These are phyloP conservation scores for Tremellales sp. DNA, from an alignment of 1,284 basidiomycete genomes.

Conservation along the genomic window DNA sequence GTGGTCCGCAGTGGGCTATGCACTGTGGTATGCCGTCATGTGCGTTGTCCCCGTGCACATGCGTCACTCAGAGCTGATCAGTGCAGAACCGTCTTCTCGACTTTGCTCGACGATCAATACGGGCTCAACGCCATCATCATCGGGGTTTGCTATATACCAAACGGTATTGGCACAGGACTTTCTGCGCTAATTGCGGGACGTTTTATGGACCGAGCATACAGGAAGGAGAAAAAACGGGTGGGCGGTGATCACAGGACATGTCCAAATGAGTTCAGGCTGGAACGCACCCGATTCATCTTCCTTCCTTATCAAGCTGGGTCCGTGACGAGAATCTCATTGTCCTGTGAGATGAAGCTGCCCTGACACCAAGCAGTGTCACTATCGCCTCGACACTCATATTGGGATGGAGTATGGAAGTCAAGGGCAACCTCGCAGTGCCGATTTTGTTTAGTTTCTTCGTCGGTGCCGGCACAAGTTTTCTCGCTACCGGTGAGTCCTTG, in stretches of 20 bases:
- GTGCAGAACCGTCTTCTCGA: slow-evolving; percentile 32
- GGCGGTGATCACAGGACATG: slow-evolving; percentile 27
- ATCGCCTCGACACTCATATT: slow-evolving; percentile 24
- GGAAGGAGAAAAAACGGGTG: slow-evolving; percentile 24
- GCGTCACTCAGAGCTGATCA: background rate
- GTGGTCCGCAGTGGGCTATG: slow-evolving; percentile 34
- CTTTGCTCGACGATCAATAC: slow-evolving; percentile 30
- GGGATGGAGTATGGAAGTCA: slow-evolving; percentile 31
- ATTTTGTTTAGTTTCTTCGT: slow-evolving; percentile 35
- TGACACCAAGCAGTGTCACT: slow-evolving; percentile 13
- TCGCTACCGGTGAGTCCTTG: slow-evolving; percentile 19
- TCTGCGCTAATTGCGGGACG: slow-evolving; percentile 27
- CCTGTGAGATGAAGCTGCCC: background rate
- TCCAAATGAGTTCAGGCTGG: slow-evolving; percentile 29
- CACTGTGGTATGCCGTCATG: slow-evolving; percentile 34
- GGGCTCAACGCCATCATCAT: slow-evolving; percentile 30
- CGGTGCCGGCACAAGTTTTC: slow-evolving; percentile 23
- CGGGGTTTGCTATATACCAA: slow-evolving; percentile 38
- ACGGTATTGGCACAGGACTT: slow-evolving; percentile 32
- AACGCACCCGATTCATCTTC: slow-evolving; percentile 26
- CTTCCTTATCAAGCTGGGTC: slow-evolving; percentile 26
- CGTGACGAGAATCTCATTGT: slow-evolving; percentile 3
- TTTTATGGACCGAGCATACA: slow-evolving; percentile 34
- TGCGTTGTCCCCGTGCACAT: slow-evolving; percentile 10
- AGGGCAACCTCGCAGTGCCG: slow-evolving; percentile 31